A percentile compares a stretch with the other conserved stretches of the same genome.
Evolutionary conservation across 2,329 filamentous ascomycete species (phyloP).

Genomic region (Blumeriella jaapii): DNA sequence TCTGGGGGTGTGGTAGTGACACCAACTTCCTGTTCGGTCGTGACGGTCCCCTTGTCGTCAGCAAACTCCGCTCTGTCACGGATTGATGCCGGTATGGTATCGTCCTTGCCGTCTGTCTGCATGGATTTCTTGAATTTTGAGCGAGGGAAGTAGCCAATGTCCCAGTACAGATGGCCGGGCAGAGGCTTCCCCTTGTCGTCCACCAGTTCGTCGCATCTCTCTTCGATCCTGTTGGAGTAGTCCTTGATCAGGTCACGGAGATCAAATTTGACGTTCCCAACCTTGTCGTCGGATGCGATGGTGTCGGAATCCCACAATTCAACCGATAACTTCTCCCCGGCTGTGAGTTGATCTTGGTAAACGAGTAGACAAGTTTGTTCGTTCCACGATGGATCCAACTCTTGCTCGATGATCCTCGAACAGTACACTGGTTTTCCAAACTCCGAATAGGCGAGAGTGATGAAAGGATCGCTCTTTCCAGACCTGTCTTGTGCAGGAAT

Average conservation of each 20-base stretch:
- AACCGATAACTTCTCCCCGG: slow-evolving; percentile 13
- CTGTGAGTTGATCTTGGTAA: slow-evolving; percentile 15
- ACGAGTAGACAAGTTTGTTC: slow-evolving; percentile 14
- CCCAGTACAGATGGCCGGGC: slow-evolving; percentile 12
- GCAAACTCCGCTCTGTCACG: slow-evolving; percentile 10
- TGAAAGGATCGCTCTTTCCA: slow-evolving; percentile 17
- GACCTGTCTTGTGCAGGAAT: slow-evolving; percentile 13
- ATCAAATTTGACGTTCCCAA: slow-evolving; percentile 15
- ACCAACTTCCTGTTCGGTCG: slow-evolving; percentile 11
- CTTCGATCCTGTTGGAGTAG: slow-evolving; percentile 10
- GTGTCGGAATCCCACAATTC: slow-evolving; percentile 16
- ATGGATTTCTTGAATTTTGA: slow-evolving; percentile 12
- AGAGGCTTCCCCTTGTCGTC: slow-evolving; percentile 12
- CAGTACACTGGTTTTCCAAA: slow-evolving; percentile 15
- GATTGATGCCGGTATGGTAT: slow-evolving; percentile 10
- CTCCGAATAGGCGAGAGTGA: slow-evolving; percentile 13
- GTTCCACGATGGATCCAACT: slow-evolving; percentile 14
- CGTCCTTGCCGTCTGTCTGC: slow-evolving; percentile 11
- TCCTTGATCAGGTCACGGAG: slow-evolving; percentile 15
- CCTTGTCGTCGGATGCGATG: slow-evolving; percentile 11
- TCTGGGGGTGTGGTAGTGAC: slow-evolving; percentile 15
- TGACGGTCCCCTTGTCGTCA: slow-evolving; percentile 13
- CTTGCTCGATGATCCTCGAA: slow-evolving; percentile 15
- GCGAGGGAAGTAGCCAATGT: slow-evolving; percentile 15
- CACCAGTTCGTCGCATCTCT: slow-evolving; percentile 9